These are phyloP conservation scores for Candida andamanensis DNA, from an alignment of 805 yeast species.

Conservation along the genomic window DNA sequence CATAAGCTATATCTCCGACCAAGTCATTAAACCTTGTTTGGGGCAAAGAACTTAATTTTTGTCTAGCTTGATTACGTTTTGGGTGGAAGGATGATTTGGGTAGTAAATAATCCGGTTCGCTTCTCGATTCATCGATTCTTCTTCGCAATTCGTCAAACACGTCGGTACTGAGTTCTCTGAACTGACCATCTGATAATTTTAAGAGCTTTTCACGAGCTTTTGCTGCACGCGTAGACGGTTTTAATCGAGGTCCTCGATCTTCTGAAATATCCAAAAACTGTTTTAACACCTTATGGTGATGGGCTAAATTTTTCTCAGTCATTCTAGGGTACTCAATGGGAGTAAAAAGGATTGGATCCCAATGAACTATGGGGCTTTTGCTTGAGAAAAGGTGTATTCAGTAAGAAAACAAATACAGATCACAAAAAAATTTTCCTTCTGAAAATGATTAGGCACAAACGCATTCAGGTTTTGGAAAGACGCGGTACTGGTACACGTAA, in stretches of 20 bases:
- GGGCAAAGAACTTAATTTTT: conserved; percentile 81
- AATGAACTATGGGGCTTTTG: too few relatives aligned
- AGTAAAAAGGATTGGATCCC: too few relatives aligned
- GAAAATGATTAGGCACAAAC: too few relatives aligned
- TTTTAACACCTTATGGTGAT: conserved; percentile 46
- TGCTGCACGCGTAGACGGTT: conserved; percentile 55
- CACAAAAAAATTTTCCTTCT: too few relatives aligned
- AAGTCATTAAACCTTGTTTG: conserved; percentile 80
- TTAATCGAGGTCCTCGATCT: conserved; percentile 36
- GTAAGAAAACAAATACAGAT: too few relatives aligned
- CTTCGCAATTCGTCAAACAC: conserved; percentile 90
- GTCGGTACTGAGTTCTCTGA: conserved; percentile 86
- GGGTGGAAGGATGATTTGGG: conserved; percentile 80
- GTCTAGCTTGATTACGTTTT: conserved; percentile 92
- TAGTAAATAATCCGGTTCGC: conserved; percentile 57
- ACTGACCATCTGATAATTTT: conserved; percentile 76
- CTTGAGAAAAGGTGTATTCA: too few relatives aligned
- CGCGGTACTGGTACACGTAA: too few relatives aligned
- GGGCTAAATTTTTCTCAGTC: conserved; percentile 33
- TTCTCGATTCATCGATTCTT: conserved; percentile 56
- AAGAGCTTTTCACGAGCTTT: conserved; percentile 83
- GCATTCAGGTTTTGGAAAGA: too few relatives aligned
- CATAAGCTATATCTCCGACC: conserved; percentile 82
- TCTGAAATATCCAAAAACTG: conserved; percentile 48
- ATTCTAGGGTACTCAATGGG: too few relatives aligned